phyloP scores from a whole-genome alignment of 2,329 filamentous ascomycete genomes.

The Colletotrichum ledebouriae region DNA sequence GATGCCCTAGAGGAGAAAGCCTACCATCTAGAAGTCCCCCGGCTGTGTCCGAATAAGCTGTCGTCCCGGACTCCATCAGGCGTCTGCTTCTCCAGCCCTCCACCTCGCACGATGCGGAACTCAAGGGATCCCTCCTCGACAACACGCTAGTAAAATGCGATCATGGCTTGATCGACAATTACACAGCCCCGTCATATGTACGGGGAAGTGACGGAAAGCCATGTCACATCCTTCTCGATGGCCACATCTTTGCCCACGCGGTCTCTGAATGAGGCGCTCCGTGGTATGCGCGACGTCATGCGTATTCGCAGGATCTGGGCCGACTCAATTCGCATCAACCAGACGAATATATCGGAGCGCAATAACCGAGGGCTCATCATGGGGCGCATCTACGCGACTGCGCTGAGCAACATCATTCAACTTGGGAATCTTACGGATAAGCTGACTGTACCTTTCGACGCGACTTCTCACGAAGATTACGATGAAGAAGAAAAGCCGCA shows the following conservation, averaged over 20 bases:
- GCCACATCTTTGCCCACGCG: not conserved
- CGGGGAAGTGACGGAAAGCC: constrained; percentile 42
- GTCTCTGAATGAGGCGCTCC: constrained; percentile 47
- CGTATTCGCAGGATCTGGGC: constrained; percentile 46
- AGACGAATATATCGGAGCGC: constrained; percentile 46
- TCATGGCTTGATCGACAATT: constrained; percentile 22
- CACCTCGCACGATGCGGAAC: constrained; percentile 6
- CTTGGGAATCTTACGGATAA: constrained; percentile 12
- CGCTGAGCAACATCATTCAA: constrained; percentile 35
- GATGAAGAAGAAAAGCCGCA: no score
- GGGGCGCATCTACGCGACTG: constrained; percentile 48
- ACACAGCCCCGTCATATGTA: constrained; percentile 47
- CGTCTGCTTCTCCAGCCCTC: constrained; percentile 22
- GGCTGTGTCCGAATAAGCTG: constrained; percentile 26
- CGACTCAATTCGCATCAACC: constrained; percentile 52
- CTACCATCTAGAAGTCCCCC: not conserved
- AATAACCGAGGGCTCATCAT: constrained; percentile 48
- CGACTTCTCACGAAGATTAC: not conserved
- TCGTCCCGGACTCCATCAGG: not conserved
- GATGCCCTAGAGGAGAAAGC: not conserved
- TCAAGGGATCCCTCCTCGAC: constrained; percentile 37
- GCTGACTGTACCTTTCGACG: not conserved
- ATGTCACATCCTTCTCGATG: constrained; percentile 43
- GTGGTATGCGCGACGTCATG: constrained; percentile 56
- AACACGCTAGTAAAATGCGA: constrained; percentile 16